Percentiles rank a stretch among this genome's conserved stretches.
phyloP scores from a whole-genome alignment of 306 rosid genomes.

The Dicorynia guianensis region DNA sequence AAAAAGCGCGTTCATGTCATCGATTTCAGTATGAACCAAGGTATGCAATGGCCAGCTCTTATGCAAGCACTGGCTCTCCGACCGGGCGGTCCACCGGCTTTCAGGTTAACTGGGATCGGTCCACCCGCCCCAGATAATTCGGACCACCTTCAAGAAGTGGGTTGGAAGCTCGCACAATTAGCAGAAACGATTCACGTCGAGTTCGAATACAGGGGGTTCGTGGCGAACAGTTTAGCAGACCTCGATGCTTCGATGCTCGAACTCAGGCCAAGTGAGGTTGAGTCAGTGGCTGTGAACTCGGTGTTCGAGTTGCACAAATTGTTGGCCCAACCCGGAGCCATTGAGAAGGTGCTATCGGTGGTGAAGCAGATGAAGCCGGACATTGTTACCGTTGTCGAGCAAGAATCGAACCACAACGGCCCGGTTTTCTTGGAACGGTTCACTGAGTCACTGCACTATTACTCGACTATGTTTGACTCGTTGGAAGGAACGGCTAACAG shows the following conservation, averaged over 20 bases:
- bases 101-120: conserved; percentile 87
- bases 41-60: conserved; percentile 71
- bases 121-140: conserved; percentile 86
- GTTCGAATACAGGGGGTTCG: conserved; percentile 87
- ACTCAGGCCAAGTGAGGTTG: conserved; percentile 65
- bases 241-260: conserved; percentile 92
- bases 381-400: conserved; percentile 87
- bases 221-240: conserved; percentile 84
- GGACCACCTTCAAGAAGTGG: conserved; percentile 88
- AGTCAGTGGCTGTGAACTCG: conserved; percentile 88
- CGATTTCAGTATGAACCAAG: conserved; percentile 68
- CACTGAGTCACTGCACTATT: conserved; percentile 88
- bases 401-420: conserved; percentile 86
- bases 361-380: conserved; percentile 79
- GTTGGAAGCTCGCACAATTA: conserved; percentile 88
- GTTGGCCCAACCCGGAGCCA: conserved; percentile 78
- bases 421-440: conserved; percentile 76
- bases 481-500: conserved; percentile 69
- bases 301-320: conserved; percentile 85
- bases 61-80: conserved; percentile 68
- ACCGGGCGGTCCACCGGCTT: conserved; percentile 78
- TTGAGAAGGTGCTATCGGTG: conserved; percentile 77
- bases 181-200: conserved; percentile 78
- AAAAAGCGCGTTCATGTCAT: conserved; percentile 78
- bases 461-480: conserved; percentile 95